Evolutionary conservation across 306 rosid species (phyloP).

Genomic region (Crotalaria pallida): DNA sequence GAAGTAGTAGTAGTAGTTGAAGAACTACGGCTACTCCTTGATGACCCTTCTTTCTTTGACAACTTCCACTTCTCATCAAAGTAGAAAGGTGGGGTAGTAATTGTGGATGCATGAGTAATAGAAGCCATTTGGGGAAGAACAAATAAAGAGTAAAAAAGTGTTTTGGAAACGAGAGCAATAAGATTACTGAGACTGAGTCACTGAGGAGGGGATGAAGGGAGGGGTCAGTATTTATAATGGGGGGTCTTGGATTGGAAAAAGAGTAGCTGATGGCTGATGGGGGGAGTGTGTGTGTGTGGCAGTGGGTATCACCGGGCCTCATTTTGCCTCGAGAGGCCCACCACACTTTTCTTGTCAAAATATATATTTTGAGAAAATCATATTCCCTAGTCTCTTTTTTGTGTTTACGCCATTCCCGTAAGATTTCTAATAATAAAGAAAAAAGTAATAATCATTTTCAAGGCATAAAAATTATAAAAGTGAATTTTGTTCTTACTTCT

Average conservation of each 20-base stretch:
- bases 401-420: no score
- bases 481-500: no score
- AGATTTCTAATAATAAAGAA: no score
- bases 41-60: conserved; percentile 42
- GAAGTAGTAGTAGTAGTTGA: no score
- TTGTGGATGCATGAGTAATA: not conserved
- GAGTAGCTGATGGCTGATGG: not conserved
- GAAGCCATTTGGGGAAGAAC: conserved; percentile 9
- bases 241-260: not conserved
- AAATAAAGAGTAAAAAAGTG: not conserved
- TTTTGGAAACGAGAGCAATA: not conserved
- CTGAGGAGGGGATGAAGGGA: not conserved
- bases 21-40: conserved; percentile 38
- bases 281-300: conserved; percentile 25
- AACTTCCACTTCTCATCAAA: conserved; percentile 56
- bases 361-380: no score
- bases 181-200: not conserved
- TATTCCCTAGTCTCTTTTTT: no score
- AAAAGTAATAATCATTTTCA: no score
- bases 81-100: conserved; percentile 26
- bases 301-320: conserved; percentile 46
- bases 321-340: conserved; percentile 39
- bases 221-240: conserved; percentile 44
- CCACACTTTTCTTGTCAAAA: not conserved
- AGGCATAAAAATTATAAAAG: no score